Evolutionary conservation across 208 protist genomes (phyloP), one percentile per base, ranked within the genome.

Genomic region (Crithidia brevicula): DNA sequence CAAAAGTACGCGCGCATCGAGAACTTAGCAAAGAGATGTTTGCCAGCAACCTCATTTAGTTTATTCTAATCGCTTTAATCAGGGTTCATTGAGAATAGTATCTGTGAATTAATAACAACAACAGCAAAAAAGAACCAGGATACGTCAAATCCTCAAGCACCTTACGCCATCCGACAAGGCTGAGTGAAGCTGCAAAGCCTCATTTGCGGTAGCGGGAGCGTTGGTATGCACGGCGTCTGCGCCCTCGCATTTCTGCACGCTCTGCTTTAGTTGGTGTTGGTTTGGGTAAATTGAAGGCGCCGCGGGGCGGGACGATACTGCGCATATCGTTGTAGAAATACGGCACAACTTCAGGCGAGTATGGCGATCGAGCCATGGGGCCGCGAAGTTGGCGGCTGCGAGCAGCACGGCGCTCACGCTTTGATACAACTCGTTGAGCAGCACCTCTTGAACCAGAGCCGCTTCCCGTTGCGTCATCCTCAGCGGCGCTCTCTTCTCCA

Each of bases 271-370:
- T 75, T n/a, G 74, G 67, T 23, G 69, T 54, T 23, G 89, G 86
- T 16, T 70, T 51, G 31, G 90, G 85, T 28, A 95, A 68, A 50
- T 89, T 91, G 62, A 87, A 95, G 38, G 66, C 57, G 4, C 85
- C 90, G 18, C 58, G 74, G 22, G 86, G 86, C 34, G 90, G 86
- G 2, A 93, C 85, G 42, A 87, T 80, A 61, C 83, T 95, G 16
- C 56, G 36, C 34, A 67, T 42, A 30, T 74, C 72, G 46, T 78
- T 79, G 68, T 85, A 93, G 66, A 93, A 95, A 72, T 78, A 93
- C 16, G 90, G 90, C 27, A 92, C 74, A 53, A 91, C 86, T 31
- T 87, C 79, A 6, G 85, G 66, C 27, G 83, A 78, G 50, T 78
- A 73, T 3, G 75, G 52, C 46, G 53, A 69, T 7, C 38, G 52